These are phyloP conservation scores for Kazachstania taianensis DNA, from an alignment of 805 yeast genomes.

Conservation along the genomic window DNA sequence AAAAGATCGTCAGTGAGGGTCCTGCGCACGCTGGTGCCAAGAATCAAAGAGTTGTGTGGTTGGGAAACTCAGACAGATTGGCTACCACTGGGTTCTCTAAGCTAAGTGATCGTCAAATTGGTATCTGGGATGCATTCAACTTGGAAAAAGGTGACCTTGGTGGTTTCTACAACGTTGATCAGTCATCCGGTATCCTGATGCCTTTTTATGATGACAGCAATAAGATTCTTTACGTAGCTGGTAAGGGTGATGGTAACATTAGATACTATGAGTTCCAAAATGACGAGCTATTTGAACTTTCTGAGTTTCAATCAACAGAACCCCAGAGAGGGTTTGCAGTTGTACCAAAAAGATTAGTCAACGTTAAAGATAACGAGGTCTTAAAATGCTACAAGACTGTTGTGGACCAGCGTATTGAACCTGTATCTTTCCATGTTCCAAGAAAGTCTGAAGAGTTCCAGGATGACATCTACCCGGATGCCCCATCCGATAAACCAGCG, in stretches of 20 bases:
- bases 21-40: constrained; percentile 91
- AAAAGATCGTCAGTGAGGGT: constrained; percentile 70
- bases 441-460: constrained; percentile 90
- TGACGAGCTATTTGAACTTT: constrained; percentile 71
- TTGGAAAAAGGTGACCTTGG: constrained; percentile 77
- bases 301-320: constrained; percentile 82
- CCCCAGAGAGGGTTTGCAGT: constrained; percentile 95
- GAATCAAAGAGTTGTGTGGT: constrained; percentile 79
- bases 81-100: constrained; percentile 92
- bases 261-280: constrained; percentile 85
- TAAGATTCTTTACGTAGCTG: constrained; percentile 77
- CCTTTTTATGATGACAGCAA: constrained; percentile 82
- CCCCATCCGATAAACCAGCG: constrained; percentile 74
- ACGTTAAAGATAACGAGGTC: constrained; percentile 75
- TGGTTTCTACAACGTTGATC: constrained; percentile 77
- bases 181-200: constrained; percentile 87
- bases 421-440: constrained; percentile 87
- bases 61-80: constrained; percentile 75
- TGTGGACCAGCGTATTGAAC: constrained; percentile 76
- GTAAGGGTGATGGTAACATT: constrained; percentile 96
- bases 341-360: constrained; percentile 74
- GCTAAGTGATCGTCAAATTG: constrained; percentile 89
- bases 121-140: constrained; percentile 78
- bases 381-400: constrained; percentile 78
- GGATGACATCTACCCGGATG: constrained; percentile 85